These are phyloP conservation scores for Hypoxylon sp. DNA, from an alignment of 2,329 filamentous ascomycete species.

Conservation along the genomic window DNA sequence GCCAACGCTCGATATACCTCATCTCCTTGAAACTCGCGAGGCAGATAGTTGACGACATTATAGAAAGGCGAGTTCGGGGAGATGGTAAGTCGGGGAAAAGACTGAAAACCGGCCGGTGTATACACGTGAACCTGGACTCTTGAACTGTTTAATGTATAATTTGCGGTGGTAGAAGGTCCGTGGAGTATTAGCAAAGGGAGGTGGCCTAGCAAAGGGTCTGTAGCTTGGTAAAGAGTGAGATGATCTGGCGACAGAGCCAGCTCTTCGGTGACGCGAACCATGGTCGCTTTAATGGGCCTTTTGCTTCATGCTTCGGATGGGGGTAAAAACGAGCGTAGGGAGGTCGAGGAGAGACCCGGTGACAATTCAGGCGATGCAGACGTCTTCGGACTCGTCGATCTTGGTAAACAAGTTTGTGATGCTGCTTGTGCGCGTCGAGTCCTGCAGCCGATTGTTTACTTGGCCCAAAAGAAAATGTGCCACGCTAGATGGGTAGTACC, in stretches of 20 bases:
- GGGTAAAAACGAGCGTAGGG: conserved; percentile 40
- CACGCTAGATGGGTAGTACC: conserved; percentile 19
- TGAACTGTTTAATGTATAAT: conserved; percentile 88
- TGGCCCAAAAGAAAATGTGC: conserved; percentile 13
- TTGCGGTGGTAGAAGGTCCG: conserved; percentile 88
- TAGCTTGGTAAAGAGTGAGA: conserved; percentile 89
- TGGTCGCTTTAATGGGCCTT: conserved; percentile 65
- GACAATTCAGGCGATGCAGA: conserved; percentile 24
- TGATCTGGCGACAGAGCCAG: conserved; percentile 84
- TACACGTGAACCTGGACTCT: conserved; percentile 96
- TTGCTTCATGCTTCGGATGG: conserved; percentile 54
- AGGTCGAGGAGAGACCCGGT: conserved; percentile 32
- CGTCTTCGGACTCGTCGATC: conserved; percentile 27
- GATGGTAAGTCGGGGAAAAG: conserved; percentile 90
- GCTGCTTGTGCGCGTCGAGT: conserved; percentile 42
- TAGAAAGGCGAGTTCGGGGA: conserved; percentile 94
- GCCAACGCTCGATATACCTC: conserved; percentile 92
- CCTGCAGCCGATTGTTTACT: conserved; percentile 46
- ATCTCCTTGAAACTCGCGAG: conserved; percentile 94
- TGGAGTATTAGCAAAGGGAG: conserved; percentile 91
- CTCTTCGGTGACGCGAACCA: conserved; percentile 86
- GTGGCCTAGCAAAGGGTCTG: conserved; percentile 85
- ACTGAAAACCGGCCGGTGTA: conserved; percentile 87
- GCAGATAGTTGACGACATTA: conserved; percentile 87
- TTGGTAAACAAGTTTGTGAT: conserved; percentile 42